Evolutionary conservation across 2,329 filamentous ascomycete species (phyloP), one percentile per base, ranked within the genome.

Genomic region (Cladosporium sp.): DNA sequence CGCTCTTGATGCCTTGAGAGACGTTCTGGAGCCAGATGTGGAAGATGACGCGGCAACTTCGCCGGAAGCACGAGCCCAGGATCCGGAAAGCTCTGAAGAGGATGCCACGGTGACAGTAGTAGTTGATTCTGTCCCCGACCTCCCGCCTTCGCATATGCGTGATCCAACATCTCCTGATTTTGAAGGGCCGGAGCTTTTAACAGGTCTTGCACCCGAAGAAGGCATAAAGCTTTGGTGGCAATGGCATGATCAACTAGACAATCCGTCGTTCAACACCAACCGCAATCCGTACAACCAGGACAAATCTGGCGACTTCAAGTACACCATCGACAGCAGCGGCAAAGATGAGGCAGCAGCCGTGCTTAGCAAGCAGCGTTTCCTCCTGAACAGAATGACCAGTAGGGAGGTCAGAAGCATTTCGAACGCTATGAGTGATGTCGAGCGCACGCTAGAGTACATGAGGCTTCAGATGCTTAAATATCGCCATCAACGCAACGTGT

Each of bases 381-480:
- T 28, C 3, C 60, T 62, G 11, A 62, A 55, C 28, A 53, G 29
- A 50, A 55, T 33, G 14, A 37, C 49, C 31, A 52, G 21, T 3
- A 40, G 21, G 11, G 21, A 23, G 14, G 33, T 57, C 31, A 7
- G 18, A 23, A 26, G 11, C 31, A 6, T 23, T 21, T 57, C 55
- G 14, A 5, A 40, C 10, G 18, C 29, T n/a, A 56, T 31, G 52
- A 31, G 28, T 18, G 55, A 57, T 33, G 29, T 35, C 6, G 46
- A 62, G 31, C 12, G 35, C 5, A 62, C 60, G 29, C n/a, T 28
- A 7, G 60, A 62, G 11, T 53, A 62, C 14, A 21, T 62, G 29
- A 40, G 23, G 49, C n/a, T 62, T 5, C 46, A 62, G 31, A 62
- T 62, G 60, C 49, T 53, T n/a, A 53, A 40, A 18, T 62, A 62